Evolutionary conservation across 2,329 filamentous ascomycete species (phyloP).

Genomic region (Fusarium proliferatum): DNA sequence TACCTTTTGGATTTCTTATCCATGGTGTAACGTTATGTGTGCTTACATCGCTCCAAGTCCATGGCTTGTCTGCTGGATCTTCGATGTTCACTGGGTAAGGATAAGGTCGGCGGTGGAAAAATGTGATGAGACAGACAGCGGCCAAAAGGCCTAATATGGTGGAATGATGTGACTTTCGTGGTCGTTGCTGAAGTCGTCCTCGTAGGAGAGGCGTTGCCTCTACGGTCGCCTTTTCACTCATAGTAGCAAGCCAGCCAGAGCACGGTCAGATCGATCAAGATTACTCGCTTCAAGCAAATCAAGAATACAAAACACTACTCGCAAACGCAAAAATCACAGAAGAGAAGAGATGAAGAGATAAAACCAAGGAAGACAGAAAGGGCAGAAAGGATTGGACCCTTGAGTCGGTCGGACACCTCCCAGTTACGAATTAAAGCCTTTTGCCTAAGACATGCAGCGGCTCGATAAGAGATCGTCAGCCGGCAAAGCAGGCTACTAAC

Average conservation of each 20-base stretch:
- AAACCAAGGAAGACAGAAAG: too few relatives aligned
- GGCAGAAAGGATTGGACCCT: background rate
- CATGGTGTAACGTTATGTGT: conserved; percentile 12
- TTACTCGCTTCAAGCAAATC: background rate
- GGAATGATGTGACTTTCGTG: conserved; percentile 5
- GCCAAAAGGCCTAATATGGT: conserved; percentile 35
- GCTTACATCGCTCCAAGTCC: conserved; percentile 45
- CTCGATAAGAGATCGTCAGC: conserved; percentile 30
- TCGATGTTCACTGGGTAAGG: background rate
- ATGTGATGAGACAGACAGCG: conserved; percentile 29
- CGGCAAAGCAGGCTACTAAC: background rate
- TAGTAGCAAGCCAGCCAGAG: background rate
- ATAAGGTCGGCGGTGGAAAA: conserved; percentile 37
- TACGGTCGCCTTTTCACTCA: conserved; percentile 30
- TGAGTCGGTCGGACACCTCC: background rate
- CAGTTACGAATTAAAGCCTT: conserved; percentile 19
- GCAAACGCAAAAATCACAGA: background rate
- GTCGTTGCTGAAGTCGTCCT: conserved; percentile 8
- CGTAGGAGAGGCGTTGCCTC: conserved; percentile 31
- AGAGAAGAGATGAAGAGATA: background rate
- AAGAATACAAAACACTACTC: background rate
- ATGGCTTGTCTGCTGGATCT: conserved; percentile 21
- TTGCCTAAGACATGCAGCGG: conserved; percentile 28
- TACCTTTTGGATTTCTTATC: background rate
- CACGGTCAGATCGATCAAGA: background rate